These are phyloP conservation scores for Pelargonium fulgidum DNA, from an alignment of 441 rosid species.

Conservation along the genomic window DNA sequence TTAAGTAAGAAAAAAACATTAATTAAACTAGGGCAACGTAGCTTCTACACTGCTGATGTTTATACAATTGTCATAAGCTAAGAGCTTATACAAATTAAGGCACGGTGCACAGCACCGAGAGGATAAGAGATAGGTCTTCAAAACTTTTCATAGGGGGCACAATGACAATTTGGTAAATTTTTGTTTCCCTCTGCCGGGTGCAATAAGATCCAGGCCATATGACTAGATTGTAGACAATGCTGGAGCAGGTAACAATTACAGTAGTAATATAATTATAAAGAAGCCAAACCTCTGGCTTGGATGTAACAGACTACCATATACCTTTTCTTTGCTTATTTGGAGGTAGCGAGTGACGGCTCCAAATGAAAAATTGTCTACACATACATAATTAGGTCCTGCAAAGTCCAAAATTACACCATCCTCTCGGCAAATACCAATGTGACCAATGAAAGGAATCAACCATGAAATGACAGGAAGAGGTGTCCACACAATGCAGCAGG, in stretches of 20 bases:
- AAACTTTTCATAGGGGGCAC: background rate
- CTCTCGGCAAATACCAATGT: constrained; percentile 63
- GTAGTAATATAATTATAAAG: background rate
- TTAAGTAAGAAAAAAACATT: constrained; percentile 8
- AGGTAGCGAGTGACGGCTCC: constrained; percentile 52
- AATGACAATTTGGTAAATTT: background rate
- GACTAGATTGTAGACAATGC: background rate
- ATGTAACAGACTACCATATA: constrained; percentile 12
- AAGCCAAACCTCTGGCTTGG: background rate
- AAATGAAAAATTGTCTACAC: constrained; percentile 53
- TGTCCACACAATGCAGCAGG: constrained; percentile 69
- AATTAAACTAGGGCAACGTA: background rate
- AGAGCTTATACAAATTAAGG: background rate
- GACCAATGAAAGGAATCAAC: constrained; percentile 64
- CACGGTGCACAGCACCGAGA: background rate
- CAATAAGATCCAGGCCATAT: background rate
- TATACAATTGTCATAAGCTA: background rate
- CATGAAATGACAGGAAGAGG: constrained; percentile 64
- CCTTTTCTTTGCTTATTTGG: constrained; percentile 53
- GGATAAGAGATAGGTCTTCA: background rate
- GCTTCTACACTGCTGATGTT: background rate
- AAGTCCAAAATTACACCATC: constrained; percentile 65
- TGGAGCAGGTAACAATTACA: background rate
- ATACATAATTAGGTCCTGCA: constrained; percentile 67
- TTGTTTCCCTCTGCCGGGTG: too few relatives aligned